These are phyloP conservation scores for Suhomyces guaymorum DNA, from an alignment of 1,139 yeast genomes.

Conservation along the genomic window DNA sequence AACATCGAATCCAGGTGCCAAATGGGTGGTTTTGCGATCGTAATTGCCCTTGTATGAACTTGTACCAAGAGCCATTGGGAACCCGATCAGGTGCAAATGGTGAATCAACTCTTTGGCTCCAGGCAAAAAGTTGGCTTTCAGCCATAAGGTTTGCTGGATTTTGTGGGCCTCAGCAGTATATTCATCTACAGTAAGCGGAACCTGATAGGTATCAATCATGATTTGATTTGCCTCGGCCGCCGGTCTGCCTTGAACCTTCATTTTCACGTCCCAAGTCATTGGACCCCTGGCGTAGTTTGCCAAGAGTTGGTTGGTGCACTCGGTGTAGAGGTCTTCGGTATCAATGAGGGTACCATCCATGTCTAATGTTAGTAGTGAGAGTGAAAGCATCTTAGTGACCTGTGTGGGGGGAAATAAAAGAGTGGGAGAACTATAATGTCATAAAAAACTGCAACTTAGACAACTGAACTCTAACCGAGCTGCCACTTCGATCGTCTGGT, in stretches of 20 bases:
- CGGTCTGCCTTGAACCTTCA: slow-evolving; percentile 86
- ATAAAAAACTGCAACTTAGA: too few relatives aligned
- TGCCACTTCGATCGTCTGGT: too few relatives aligned
- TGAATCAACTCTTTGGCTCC: slow-evolving; percentile 76
- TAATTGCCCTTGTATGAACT: slow-evolving; percentile 68
- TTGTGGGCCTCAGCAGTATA: slow-evolving; percentile 50
- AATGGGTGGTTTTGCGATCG: slow-evolving; percentile 66
- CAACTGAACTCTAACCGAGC: too few relatives aligned
- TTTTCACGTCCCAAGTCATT: slow-evolving; percentile 86
- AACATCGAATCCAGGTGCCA: slow-evolving; percentile 57
- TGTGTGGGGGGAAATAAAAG: too few relatives aligned
- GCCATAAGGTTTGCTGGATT: slow-evolving; percentile 65
- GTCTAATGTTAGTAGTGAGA: slow-evolving; percentile 42
- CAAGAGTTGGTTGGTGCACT: slow-evolving; percentile 65
- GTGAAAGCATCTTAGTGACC: too few relatives aligned
- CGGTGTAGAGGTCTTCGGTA: slow-evolving; percentile 89
- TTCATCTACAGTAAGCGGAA: slow-evolving; percentile 69
- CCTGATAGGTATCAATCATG: slow-evolving; percentile 64
- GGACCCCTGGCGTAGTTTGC: slow-evolving; percentile 71
- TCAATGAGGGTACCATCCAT: slow-evolving; percentile 94
- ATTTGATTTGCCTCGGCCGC: slow-evolving; percentile 65
- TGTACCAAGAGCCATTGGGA: slow-evolving; percentile 93
- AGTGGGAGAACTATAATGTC: too few relatives aligned
- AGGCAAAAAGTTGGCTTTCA: slow-evolving; percentile 64
- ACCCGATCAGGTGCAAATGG: slow-evolving; percentile 43